Evolutionary conservation across 257 asterid genomes (phyloP), one percentile per base, ranked within the genome.

Genomic region (Rubia yunnanensis): DNA sequence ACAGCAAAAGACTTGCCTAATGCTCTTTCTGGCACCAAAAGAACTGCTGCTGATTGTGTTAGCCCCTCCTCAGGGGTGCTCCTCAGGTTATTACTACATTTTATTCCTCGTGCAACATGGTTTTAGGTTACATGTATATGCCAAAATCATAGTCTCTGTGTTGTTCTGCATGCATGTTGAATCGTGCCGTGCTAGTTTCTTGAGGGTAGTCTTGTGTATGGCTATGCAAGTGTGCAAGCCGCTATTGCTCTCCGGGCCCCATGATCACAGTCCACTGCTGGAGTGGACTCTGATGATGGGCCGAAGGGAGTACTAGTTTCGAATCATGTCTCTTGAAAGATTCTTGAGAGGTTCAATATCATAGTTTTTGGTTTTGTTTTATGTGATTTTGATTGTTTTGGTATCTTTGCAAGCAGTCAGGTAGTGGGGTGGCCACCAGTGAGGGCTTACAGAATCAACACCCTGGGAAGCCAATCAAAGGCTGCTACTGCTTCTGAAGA

Each of bases 351-450:
- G n/a, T n/a, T n/a, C n/a, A n/a, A n/a, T n/a, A n/a, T n/a, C n/a
- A n/a, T n/a, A n/a, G n/a, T n/a, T n/a, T n/a, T n/a, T n/a, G n/a
- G 2, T 38, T 20, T 10, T 61, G 10, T 1, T 32, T 1, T 35
- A 2, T 59, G 22, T 15, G 68, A 32, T 59, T 59, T 65, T 28
- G 27, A 10, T 27, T 11, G 14, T 52, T 22, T 60, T 53, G 69
- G 46, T 64, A 67, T 65, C 32, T 48, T 69, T 46, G 53, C 64
- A 61, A 84, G 81, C 90, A 86, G 89, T 64, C 97, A 91, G 75
- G 91, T 91, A 64, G 97, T 91, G 79, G 97, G 97, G 73, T 91
- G 97, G 97, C 97, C 97, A 52, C 97, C 97, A 20, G 70, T 91
- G 56, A 82, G 90, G 77, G 73, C 91, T 17, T 81, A 80, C 67